Percentiles rank a stretch among this genome's conserved stretches.
phyloP scores from a whole-genome alignment of 495 filamentous ascomycete species.

The Podospora comata region DNA sequence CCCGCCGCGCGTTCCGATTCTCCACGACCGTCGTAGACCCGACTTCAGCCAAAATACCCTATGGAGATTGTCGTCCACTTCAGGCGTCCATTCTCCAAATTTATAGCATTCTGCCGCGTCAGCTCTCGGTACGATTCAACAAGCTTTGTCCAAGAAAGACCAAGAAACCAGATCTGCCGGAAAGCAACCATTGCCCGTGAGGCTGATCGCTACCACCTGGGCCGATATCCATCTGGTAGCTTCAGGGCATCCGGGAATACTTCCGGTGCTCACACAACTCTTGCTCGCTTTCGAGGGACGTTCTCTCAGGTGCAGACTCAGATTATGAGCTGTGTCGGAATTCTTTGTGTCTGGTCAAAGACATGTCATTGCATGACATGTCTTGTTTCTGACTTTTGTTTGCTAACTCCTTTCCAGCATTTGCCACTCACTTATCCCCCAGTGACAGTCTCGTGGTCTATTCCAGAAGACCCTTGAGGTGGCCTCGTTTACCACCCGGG shows the following conservation, averaged over 20 bases:
- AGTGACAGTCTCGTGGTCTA: background rate
- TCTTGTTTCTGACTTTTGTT: too few species aligned
- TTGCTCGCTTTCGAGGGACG: background rate
- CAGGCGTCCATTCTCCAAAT: slow-evolving; percentile 20
- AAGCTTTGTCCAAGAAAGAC: slow-evolving; percentile 18
- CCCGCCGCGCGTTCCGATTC: slow-evolving; percentile 17
- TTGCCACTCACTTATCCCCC: background rate
- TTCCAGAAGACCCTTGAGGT: background rate
- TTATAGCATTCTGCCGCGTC: slow-evolving; percentile 29
- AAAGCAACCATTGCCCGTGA: slow-evolving; percentile 22
- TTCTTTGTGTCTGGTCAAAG: background rate
- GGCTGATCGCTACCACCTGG: background rate
- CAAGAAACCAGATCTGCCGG: slow-evolving; percentile 32
- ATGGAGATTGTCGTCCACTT: slow-evolving; percentile 16
- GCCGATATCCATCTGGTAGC: slow-evolving; percentile 24
- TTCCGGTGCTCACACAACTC: background rate
- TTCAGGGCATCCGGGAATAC: slow-evolving; percentile 6
- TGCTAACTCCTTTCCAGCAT: background rate
- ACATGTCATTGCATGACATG: background rate
- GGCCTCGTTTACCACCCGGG: background rate
- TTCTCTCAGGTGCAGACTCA: background rate
- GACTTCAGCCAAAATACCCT: slow-evolving; percentile 35
- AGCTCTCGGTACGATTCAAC: slow-evolving; percentile 21
- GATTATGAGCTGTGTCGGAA: background rate
- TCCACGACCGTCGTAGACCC: slow-evolving; percentile 23